These are phyloP conservation scores for Sugiyamaella boreocaroliniensis DNA, from an alignment of 805 yeast genomes.

Conservation along the genomic window DNA sequence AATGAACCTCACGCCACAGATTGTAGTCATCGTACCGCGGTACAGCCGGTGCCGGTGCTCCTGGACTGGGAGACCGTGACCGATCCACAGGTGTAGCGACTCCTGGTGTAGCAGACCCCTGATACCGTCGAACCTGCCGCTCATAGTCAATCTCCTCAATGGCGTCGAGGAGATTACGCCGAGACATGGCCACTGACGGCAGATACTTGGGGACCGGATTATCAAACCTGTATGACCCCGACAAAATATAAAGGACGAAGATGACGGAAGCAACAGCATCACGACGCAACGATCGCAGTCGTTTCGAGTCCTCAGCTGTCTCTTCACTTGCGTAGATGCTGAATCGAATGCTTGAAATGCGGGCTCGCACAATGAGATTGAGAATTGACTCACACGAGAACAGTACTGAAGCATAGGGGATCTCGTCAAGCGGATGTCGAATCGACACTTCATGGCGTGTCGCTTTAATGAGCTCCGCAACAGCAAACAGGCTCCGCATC, in stretches of 20 bases:
- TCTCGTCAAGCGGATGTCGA: conserved; percentile 31
- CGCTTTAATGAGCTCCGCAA: conserved; percentile 33
- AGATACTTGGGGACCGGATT: conserved; percentile 38
- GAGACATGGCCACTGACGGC: conserved; percentile 39
- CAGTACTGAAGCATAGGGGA: conserved; percentile 32
- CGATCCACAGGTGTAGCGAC: neutral
- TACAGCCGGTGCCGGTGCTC: neutral
- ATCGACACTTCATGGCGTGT: conserved; percentile 35
- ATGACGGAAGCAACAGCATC: conserved; percentile 44
- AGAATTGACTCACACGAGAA: conserved; percentile 35
- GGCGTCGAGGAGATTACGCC: conserved; percentile 30
- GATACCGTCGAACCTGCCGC: neutral
- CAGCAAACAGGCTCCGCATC: conserved; percentile 38
- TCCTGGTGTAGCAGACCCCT: neutral
- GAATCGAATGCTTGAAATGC: conserved; percentile 44
- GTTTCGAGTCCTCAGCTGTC: conserved; percentile 35
- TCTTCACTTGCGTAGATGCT: conserved; percentile 32
- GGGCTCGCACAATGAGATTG: conserved; percentile 42
- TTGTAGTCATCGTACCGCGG: conserved; percentile 16
- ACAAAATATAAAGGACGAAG: conserved; percentile 37
- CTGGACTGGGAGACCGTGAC: neutral
- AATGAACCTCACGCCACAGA: conserved; percentile 45
- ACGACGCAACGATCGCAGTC: conserved; percentile 39
- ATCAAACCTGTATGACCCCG: conserved; percentile 38
- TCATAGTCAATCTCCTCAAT: neutral